Conservation (phyloP, 2,329 filamentous ascomycete genomes). For the Pseudogymnoascus sp. region DNA sequence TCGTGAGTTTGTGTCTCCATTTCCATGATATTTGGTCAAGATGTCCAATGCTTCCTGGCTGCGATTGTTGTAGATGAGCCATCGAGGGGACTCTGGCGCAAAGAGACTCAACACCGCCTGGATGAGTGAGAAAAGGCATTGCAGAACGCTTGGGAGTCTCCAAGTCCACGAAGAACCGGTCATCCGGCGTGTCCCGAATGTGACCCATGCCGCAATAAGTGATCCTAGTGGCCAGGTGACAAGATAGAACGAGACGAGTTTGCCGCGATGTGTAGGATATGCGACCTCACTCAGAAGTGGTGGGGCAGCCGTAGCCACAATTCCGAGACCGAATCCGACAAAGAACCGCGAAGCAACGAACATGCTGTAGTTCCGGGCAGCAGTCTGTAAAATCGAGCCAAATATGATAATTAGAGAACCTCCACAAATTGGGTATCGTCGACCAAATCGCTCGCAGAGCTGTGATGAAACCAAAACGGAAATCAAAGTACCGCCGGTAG, state of each 20-base stretch:
- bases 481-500: conserved; percentile 33
- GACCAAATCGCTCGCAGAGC: conserved; percentile 23
- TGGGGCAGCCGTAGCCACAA: conserved; percentile 15
- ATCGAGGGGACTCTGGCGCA: conserved; percentile 31
- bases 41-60: conserved; percentile 29
- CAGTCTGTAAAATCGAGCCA: conserved; percentile 24
- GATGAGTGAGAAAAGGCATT: conserved; percentile 20
- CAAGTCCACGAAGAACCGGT: conserved; percentile 27
- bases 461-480: conserved; percentile 17
- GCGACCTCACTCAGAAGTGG: conserved; percentile 14
- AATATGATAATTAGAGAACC: conserved; percentile 25
- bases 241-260: conserved; percentile 9
- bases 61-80: conserved; percentile 28
- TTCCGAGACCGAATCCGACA: conserved; percentile 17
- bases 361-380: conserved; percentile 17
- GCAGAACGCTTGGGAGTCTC: conserved; percentile 37
- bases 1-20: conserved; percentile 37
- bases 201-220: conserved; percentile 18
- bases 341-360: conserved; percentile 16
- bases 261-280: conserved; percentile 13
- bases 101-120: conserved; percentile 18
- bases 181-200: conserved; percentile 16
- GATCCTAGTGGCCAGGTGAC: conserved; percentile 16
- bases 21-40: conserved; percentile 39
- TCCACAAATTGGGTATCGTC: conserved; percentile 22